Evolutionary conservation across 345 rosid species (phyloP).

Genomic region (Alliaria petiolata): DNA sequence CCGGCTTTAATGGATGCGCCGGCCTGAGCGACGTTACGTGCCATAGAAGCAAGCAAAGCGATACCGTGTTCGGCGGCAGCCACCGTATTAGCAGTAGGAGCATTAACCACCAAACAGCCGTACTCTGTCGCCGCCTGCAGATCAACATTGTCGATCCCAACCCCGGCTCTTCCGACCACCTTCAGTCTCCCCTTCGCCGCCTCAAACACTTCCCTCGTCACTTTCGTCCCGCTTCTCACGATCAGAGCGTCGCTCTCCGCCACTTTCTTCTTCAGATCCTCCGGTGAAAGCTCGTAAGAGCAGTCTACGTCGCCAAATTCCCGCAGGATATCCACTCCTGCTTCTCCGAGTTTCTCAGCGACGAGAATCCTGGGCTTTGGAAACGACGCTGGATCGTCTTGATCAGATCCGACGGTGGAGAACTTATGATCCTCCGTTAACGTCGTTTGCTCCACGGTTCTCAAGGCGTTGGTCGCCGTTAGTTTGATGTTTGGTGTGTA

Average conservation of each 20-base stretch:
- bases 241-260: conserved; percentile 61
- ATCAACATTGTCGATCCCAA: conserved; percentile 83
- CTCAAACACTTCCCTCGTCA: conserved; percentile 68
- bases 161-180: conserved; percentile 87
- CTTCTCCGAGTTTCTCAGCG: conserved; percentile 82
- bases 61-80: conserved; percentile 89
- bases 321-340: conserved; percentile 57
- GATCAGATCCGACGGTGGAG: conserved; percentile 12
- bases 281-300: conserved; percentile 54
- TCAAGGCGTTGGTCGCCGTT: not conserved
- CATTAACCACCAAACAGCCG: conserved; percentile 80
- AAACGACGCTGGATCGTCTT: not conserved
- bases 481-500: conserved; percentile 11
- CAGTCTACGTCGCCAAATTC: conserved; percentile 62
- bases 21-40: conserved; percentile 73
- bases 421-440: not conserved
- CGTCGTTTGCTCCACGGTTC: conserved; percentile 20
- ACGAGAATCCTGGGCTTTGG: conserved; percentile 51
- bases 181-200: conserved; percentile 67
- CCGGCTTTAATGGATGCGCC: conserved; percentile 91
- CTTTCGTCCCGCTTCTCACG: conserved; percentile 89
- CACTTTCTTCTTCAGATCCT: conserved; percentile 56
- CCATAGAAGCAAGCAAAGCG: conserved; percentile 73
- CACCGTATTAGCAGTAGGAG: conserved; percentile 80
- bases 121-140: conserved; percentile 85